Evolutionary conservation across 768 basidiomycete genomes (phyloP), one percentile per base, ranked within the genome.

Genomic region (Psilocybe cubensis): DNA sequence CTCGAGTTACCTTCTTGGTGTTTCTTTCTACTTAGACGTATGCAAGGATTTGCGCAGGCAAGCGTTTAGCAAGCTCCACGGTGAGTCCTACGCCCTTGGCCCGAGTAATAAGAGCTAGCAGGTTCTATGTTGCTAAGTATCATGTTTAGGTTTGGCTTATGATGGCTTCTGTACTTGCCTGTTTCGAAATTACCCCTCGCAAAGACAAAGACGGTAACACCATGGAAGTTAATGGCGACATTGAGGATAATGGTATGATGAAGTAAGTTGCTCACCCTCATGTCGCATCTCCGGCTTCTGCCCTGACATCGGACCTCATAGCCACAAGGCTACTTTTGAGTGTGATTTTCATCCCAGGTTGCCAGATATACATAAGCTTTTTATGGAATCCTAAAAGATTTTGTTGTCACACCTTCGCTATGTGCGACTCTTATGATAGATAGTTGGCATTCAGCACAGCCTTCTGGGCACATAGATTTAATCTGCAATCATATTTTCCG

Each of bases 141-240:
- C 1, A 1, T 1, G 21, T 4, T 24, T 14, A 66, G 63, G 31
- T 66, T 38, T 66, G 65, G 65, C 42, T 64, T 1, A 31, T 54
- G 12, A 66, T 66, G 18, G 56, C 56, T 3, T 61, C 56, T 1
- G 47, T 57, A 11, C 63, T 78, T 17, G 64, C 76, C 2, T 61
- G 66, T 2, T 74, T 80, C 51, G 59, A 68, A 8, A 72, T 80
- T 27, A 59, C 68, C 9, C 72, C 79, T 25, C 52, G 54, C 1
- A 76, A 75, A 54, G 66, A 70, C 1, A 56, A 64, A 10, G 73
- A 73, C 24, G 58, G 54, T 18, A 57, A 68, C 44, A 75, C 76
- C 4, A 63, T 68, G 20, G 74, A 76, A 42, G 70, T 79, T 28
- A 70, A 69, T 31, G 63, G 68, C n/a, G 31, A 50, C 29, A 51